Base-by-base conservation (phyloP, 2,329 filamentous ascomycete genomes). In the Venturia aucupariae region DNA sequence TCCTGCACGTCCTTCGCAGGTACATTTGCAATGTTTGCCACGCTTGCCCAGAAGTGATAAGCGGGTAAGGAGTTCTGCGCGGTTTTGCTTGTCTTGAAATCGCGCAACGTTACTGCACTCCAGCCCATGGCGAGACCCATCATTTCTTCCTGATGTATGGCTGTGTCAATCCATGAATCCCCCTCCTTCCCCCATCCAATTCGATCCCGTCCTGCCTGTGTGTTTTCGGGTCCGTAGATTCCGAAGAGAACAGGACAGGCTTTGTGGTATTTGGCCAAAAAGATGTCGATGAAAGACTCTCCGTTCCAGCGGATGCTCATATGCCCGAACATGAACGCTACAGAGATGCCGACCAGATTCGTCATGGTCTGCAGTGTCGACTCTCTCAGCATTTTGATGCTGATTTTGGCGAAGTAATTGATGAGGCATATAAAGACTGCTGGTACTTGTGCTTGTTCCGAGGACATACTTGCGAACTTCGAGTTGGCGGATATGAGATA, bases 211-310 rank as follows among this genome's bases (percentile, higher is more conserved):
- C 90, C 91, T 13, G 80, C 79, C 57, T 86, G 82, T 0, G 87
- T 95, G 67, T 82, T 86, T 73, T 96, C 90, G 67, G 80, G 86
- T 30, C 90, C 92, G 54, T 85, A 82, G 68, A 92, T 85, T 22
- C 93, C 93, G 73, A 95, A 97, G 0, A 99, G 79, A 1, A 92
- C 87, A 0, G 94, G 93, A 70, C 91, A 96, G 3, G 85, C 81
- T 19, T 89, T 81, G 66, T 92, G 86, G 71, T 90, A 89, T 75
- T 97, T 97, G 64, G 92, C 88, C 71, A 96, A 87, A 38, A 97
- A 80, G 66, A 97, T 90, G 72, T 95, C 90, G 62, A 91, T 87
- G 65, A 96, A 80, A 0, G 87, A 82, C 60, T 82, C 76, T 10
- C 85, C 87, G 61, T 86, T 82, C 81, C 86, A 89, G 63, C 83